Base-by-base conservation (phyloP, 495 filamentous ascomycete species). In the Cenococcum geophilum region DNA sequence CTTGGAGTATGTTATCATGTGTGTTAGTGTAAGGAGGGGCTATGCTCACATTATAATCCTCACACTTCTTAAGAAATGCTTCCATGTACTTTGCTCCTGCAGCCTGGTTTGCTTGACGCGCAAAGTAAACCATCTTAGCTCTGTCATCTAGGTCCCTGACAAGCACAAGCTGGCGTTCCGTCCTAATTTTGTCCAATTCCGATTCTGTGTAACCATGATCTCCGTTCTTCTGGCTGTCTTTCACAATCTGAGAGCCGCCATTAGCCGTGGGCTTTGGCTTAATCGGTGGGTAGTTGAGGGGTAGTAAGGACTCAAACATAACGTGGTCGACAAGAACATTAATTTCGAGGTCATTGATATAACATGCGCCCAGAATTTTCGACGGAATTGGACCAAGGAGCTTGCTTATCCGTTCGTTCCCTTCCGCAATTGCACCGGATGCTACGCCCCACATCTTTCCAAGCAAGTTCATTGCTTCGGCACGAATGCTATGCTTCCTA, bases 381-480 rank as follows among this genome's bases (percentile, higher is more conserved):
- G 85, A 86, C 12, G 93, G 92, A 47, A 91, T 89, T 50, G 85
- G 85, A 14, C 86, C 86, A 11, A 99, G 75, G 12, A 90, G 77
- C 22, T 82, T 77, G 5, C 78, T 80, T 16, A 95, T 85, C 8
- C 80, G 75, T 63, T 96, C 90, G 64, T 92, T 87, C 18, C 88
- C 89, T 47, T 85, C 83, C 45, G 89, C 85, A 62, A 99, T 87
- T 62, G 96, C 91, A 21, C 91, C 89, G 20, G 83, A 83, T 0
- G 89, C 92, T 53, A 92, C 91, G 11, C 87, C 93, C 93, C 93
- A 99, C 45, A 96, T 86, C 50, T 86, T 85, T 20, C 83, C 87
- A 12, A 97, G 74, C 32, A 91, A 80, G 37, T 82, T 85, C 84
- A 95, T 96, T 32, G 88, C 91, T 62, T 90, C 92, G 55, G 85